These are phyloP conservation scores for Diutina pseudorugosa DNA, from an alignment of 1,139 yeast species.

Conservation along the genomic window DNA sequence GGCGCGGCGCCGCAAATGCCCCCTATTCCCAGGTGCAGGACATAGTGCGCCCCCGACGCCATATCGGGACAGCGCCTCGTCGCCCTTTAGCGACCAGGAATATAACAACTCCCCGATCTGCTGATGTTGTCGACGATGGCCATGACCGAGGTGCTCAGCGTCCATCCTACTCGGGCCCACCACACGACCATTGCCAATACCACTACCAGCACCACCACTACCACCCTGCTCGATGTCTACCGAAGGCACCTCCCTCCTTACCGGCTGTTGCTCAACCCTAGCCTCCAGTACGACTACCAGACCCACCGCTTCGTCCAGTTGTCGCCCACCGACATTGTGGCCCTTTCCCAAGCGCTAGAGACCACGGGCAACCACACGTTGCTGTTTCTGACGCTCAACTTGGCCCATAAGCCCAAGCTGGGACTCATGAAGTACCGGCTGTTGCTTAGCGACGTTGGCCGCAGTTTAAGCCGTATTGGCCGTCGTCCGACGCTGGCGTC, in stretches of 20 bases:
- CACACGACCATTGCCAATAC: no score
- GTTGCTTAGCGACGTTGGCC: slow-evolving; percentile 24
- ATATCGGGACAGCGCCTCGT: no score
- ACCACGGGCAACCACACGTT: background rate
- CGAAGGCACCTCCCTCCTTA: slow-evolving; percentile 26
- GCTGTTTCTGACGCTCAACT: background rate
- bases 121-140: no score
- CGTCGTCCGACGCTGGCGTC: background rate
- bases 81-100: no score
- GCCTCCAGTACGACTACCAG: slow-evolving; percentile 29
- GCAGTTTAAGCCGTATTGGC: background rate
- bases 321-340: slow-evolving; percentile 13
- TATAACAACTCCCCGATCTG: no score
- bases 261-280: slow-evolving; percentile 30
- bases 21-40: no score
- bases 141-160: no score
- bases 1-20: no score
- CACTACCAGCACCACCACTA: no score
- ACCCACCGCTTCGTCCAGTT: slow-evolving; percentile 29
- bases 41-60: no score
- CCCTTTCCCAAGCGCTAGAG: slow-evolving; percentile 6
- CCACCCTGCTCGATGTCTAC: background rate
- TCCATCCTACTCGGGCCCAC: background rate
- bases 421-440: slow-evolving; percentile 32
- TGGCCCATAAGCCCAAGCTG: slow-evolving; percentile 6